Evolutionary conservation across 1,284 basidiomycete genomes (phyloP).

Genomic region (Cryptococcus hybrid): DNA sequence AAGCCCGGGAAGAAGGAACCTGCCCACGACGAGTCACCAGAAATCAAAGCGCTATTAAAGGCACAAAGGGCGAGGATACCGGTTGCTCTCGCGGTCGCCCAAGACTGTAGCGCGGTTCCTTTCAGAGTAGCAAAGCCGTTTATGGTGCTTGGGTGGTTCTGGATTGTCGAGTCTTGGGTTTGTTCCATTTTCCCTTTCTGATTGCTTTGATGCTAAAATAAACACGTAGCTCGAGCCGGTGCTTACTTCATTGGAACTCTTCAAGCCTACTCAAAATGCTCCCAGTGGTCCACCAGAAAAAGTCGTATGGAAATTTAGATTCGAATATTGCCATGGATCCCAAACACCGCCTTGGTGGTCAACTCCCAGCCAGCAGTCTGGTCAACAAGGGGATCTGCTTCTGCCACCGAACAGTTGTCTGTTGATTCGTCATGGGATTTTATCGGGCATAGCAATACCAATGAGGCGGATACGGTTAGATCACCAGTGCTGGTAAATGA

Average conservation of each 20-base stretch:
- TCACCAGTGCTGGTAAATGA: too few relatives aligned
- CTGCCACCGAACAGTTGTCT: neutral
- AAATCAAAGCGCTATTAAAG: constrained; percentile 35
- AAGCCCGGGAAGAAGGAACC: neutral
- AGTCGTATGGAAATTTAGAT: constrained; percentile 43
- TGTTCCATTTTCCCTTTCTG: neutral
- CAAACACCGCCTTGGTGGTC: constrained; percentile 42
- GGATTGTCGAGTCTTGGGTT: constrained; percentile 47
- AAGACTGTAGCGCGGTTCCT: constrained; percentile 36
- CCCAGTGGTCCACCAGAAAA: constrained; percentile 10
- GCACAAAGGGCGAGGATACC: constrained; percentile 39
- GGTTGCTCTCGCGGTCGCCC: constrained; percentile 34
- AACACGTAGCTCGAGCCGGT: constrained; percentile 35
- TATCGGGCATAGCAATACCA: constrained; percentile 11
- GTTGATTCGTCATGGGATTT: constrained; percentile 12
- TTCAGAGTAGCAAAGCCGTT: constrained; percentile 38
- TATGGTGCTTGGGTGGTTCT: constrained; percentile 48
- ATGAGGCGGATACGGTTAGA: constrained; percentile 3
- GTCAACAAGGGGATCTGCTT: neutral
- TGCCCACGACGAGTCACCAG: constrained; percentile 12
- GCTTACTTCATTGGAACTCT: constrained; percentile 11
- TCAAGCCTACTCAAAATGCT: neutral
- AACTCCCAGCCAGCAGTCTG: neutral
- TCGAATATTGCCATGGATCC: constrained; percentile 37
- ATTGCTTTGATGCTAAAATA: too few relatives aligned